Conservation (phyloP, 768 basidiomycete species). For the Ramaria rubella region DNA sequence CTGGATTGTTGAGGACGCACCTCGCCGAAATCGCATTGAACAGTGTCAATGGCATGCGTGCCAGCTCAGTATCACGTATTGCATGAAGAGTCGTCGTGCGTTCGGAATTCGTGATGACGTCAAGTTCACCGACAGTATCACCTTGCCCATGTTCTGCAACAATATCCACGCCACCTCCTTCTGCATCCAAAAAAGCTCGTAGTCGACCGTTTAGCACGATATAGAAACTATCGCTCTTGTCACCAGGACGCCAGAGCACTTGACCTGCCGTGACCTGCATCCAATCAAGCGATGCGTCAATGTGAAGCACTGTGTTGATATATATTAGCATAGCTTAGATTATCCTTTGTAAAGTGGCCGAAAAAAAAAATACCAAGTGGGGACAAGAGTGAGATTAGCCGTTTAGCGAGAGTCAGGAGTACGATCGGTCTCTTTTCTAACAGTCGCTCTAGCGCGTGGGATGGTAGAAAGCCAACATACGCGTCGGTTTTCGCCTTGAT, state of each 20-base stretch:
- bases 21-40: conserved; percentile 95
- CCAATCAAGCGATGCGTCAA: conserved; percentile 97
- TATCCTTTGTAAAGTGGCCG: background rate
- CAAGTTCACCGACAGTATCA: conserved; percentile 94
- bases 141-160: conserved; percentile 95
- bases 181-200: conserved; percentile 78
- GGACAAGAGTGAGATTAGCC: conserved; percentile 90
- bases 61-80: conserved; percentile 95
- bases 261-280: conserved; percentile 95
- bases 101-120: conserved; percentile 88
- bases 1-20: conserved; percentile 26
- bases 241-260: conserved; percentile 88
- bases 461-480: conserved; percentile 94
- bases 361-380: conserved; percentile 60
- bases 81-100: conserved; percentile 92
- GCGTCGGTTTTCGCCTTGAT: conserved; percentile 96
- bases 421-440: conserved; percentile 95
- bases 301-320: conserved; percentile 69
- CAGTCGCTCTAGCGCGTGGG: conserved; percentile 79
- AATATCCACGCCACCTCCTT: conserved; percentile 70
- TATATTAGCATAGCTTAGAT: background rate
- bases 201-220: conserved; percentile 97
- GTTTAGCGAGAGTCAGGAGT: conserved; percentile 88
- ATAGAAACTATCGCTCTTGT: conserved; percentile 91
- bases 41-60: conserved; percentile 92